phyloP scores from a whole-genome alignment of 2,329 filamentous ascomycete genomes.

The Akanthomyces muscarius region DNA sequence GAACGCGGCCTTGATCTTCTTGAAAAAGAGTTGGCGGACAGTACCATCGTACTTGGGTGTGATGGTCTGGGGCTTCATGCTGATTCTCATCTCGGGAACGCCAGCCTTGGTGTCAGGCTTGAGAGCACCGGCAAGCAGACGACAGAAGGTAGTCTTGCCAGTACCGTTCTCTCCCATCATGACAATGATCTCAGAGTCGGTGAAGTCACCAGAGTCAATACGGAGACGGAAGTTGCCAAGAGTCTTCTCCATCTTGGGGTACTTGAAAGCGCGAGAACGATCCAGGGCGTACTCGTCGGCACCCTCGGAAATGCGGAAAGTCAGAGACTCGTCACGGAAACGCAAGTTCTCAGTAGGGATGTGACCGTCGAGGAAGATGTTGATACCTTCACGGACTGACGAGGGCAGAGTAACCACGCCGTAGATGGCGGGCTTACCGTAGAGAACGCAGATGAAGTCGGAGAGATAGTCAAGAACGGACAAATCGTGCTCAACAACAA shows the following conservation, averaged over 20 bases:
- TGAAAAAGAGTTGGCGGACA: slow-evolving; percentile 97
- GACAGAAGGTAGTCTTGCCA: slow-evolving; percentile 98
- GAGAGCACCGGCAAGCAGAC: slow-evolving; percentile 85
- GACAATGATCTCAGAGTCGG: slow-evolving; percentile 96
- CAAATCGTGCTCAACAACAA: slow-evolving; percentile 98
- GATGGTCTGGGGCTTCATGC: slow-evolving; percentile 99
- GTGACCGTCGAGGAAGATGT: slow-evolving; percentile 97
- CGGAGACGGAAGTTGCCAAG: slow-evolving; percentile 81
- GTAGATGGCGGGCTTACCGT: slow-evolving; percentile 91
- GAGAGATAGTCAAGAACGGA: slow-evolving; percentile 98
- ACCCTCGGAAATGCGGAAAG: slow-evolving; percentile 89
- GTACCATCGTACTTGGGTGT: slow-evolving; percentile 97
- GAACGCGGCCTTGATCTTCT: slow-evolving; percentile 98
- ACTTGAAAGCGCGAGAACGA: slow-evolving; percentile 78
- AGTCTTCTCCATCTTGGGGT: slow-evolving; percentile 90
- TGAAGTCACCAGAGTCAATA: slow-evolving; percentile 82
- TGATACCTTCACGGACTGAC: slow-evolving; percentile 98
- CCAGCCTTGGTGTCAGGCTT: slow-evolving; percentile 79
- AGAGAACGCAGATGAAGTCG: slow-evolving; percentile 96
- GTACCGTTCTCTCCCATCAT: slow-evolving; percentile 99
- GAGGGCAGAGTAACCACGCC: slow-evolving; percentile 95
- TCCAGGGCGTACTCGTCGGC: slow-evolving; percentile 84
- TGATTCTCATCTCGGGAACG: slow-evolving; percentile 92
- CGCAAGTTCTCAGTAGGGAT: slow-evolving; percentile 98
- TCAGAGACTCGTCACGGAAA: slow-evolving; percentile 94